These are phyloP conservation scores for Alternaria triticina DNA, from an alignment of 2,329 filamentous ascomycete species.

Conservation along the genomic window DNA sequence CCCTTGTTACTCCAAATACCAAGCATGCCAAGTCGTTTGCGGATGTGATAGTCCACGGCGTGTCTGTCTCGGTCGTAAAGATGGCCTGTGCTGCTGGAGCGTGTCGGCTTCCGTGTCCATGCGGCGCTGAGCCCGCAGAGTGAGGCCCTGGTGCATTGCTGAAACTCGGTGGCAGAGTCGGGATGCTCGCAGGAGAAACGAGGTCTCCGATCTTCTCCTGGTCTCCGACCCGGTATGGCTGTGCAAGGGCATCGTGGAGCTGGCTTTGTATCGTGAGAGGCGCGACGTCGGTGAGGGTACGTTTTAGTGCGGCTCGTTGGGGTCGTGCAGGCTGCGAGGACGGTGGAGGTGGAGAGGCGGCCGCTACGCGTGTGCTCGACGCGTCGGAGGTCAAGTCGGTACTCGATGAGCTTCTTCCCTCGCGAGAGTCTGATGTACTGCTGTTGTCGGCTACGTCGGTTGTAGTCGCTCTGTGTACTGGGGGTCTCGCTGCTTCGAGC, in stretches of 20 bases:
- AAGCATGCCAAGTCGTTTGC: constrained; percentile 96
- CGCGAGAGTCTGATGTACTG: constrained; percentile 17
- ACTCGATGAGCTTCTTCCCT: constrained; percentile 21
- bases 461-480: constrained; percentile 21
- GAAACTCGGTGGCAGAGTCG: constrained; percentile 45
- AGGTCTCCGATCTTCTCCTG: constrained; percentile 50
- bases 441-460: constrained; percentile 11
- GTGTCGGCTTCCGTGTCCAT: constrained; percentile 89
- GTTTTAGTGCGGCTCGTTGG: constrained; percentile 72
- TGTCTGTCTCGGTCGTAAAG: constrained; percentile 89
- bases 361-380: constrained; percentile 24
- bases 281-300: constrained; percentile 85
- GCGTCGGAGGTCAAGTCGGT: constrained; percentile 33
- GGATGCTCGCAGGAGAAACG: constrained; percentile 56
- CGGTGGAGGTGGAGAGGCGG: constrained; percentile 27
- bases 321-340: constrained; percentile 33
- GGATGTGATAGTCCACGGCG: constrained; percentile 94
- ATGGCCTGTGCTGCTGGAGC: constrained; percentile 92
- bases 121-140: constrained; percentile 57
- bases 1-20: constrained; percentile 98
- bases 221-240: constrained; percentile 73
- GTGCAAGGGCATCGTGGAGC: constrained; percentile 82
- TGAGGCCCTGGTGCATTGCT: constrained; percentile 42
- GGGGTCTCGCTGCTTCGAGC: constrained; percentile 27
- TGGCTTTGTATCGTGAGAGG: constrained; percentile 78